Conservation (phyloP, 805 yeast species). For the Saturnispora saitoi region DNA sequence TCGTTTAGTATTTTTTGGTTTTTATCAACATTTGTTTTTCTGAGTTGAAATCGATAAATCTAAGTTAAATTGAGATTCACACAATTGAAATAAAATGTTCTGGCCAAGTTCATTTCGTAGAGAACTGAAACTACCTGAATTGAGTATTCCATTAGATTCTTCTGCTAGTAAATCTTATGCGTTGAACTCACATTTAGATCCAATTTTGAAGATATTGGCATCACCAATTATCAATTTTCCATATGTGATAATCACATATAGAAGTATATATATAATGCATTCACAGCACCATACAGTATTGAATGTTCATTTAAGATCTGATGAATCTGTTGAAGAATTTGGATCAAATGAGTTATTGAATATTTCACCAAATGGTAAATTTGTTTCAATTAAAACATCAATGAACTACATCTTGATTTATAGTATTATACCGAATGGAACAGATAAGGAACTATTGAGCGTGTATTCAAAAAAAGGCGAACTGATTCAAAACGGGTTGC, state of each 20-base stretch:
- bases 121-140: constrained; percentile 22
- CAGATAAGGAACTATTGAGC: constrained; percentile 25
- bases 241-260: constrained; percentile 28
- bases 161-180: constrained; percentile 12
- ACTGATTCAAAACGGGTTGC: constrained; percentile 28
- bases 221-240: constrained; percentile 15
- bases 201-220: constrained; percentile 3
- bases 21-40: background rate
- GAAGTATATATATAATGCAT: constrained; percentile 33
- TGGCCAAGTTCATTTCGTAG: constrained; percentile 26
- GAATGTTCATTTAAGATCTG: constrained; percentile 38
- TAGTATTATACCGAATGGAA: constrained; percentile 27
- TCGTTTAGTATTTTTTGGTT: background rate
- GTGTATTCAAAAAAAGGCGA: constrained; percentile 25
- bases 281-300: constrained; percentile 38
- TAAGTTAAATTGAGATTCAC: background rate
- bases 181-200: constrained; percentile 25
- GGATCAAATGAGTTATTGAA: constrained; percentile 37
- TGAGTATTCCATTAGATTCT: constrained; percentile 15
- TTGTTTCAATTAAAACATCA: constrained; percentile 35
- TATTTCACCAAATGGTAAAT: constrained; percentile 30
- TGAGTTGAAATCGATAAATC: background rate
- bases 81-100: constrained; percentile 16
- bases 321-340: constrained; percentile 35
- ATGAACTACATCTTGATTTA: constrained; percentile 35